Evolutionary conservation across 2,329 filamentous ascomycete species (phyloP), one percentile per base, ranked within the genome.

Genomic region (Venturia asperata): DNA sequence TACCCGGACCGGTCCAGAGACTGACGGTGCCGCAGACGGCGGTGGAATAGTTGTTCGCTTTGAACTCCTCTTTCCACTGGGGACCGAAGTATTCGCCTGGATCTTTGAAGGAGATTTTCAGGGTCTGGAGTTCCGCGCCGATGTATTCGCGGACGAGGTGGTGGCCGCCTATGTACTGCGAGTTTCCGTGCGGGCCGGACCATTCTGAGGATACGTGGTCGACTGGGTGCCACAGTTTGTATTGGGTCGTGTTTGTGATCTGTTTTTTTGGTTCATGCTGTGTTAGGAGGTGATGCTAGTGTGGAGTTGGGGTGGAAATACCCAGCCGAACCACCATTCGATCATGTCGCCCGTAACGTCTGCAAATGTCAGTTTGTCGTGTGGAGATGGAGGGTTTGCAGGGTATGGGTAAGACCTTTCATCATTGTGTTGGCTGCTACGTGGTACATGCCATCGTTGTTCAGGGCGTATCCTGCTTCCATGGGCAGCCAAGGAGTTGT

Each of bases 301-400:
- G 11, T 2, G 10, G 10, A 15, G 15, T 10, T 41, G 9, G 4
- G 10, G 15, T 5, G 15, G 9, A 5, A 2, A 11, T 13, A 67
- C 62, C 24, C 39, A 68, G 24, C 64, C 68, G 61, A 67, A 69
- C 61, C 67, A 68, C 64, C 67, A 69, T 24, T 66, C 67, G 19
- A 67, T 66, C 67, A 66, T 66, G 3, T 21, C 37, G 61, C 65
- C 45, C 21, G 65, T 45, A 34, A 64, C 68, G 19, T 42, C 34
- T 42, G 37, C 42, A 6, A 34, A 34, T 6, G 6, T 34, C 30
- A 34, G 30, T 34, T 6, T 3, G 30, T 34, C 30, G 30, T 34
- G 30, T 34, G 6, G 30, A 34, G 3, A 6, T 6, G 30, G 30
- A 34, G 30, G 30, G 30, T 34, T 34, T 34, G 30, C 6, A 3